phyloP scores from a whole-genome alignment of 179 eudicot species.

The Spinacia oleracea region DNA sequence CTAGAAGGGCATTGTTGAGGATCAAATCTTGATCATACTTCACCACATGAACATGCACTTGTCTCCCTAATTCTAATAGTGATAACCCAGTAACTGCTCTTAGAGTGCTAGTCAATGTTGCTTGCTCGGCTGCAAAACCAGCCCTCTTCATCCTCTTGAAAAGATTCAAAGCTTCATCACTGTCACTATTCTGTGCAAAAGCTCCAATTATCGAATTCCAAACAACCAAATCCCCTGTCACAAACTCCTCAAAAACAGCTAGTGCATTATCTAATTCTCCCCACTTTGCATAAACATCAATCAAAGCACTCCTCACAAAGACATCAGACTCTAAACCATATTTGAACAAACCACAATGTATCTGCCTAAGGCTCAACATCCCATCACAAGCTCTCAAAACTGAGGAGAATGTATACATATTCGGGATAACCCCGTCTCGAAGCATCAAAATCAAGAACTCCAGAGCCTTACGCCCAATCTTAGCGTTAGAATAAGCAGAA shows the following conservation, averaged over 20 bases:
- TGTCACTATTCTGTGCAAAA: slow-evolving; percentile 61
- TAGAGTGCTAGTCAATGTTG: slow-evolving; percentile 58
- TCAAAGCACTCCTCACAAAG: slow-evolving; percentile 62
- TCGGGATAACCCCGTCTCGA: slow-evolving; percentile 51
- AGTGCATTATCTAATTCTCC: slow-evolving; percentile 52
- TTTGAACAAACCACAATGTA: slow-evolving; percentile 58
- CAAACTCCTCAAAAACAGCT: slow-evolving; percentile 54
- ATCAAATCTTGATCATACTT: slow-evolving; percentile 56
- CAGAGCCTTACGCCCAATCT: slow-evolving; percentile 42
- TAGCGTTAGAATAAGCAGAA: slow-evolving; percentile 52
- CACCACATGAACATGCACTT: slow-evolving; percentile 64
- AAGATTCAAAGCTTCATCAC: slow-evolving; percentile 56
- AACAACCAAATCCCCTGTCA: slow-evolving; percentile 57
- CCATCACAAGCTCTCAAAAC: slow-evolving; percentile 63
- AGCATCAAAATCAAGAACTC: slow-evolving; percentile 55
- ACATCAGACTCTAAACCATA: slow-evolving; percentile 59
- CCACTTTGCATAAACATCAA: slow-evolving; percentile 62
- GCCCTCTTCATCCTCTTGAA: slow-evolving; percentile 55
- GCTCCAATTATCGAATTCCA: slow-evolving; percentile 76
- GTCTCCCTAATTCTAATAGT: slow-evolving; percentile 57
- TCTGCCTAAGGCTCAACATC: slow-evolving; percentile 44
- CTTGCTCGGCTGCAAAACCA: slow-evolving; percentile 53
- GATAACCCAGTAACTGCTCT: slow-evolving; percentile 61
- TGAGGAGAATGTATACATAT: slow-evolving; percentile 65
- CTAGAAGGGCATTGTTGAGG: slow-evolving; percentile 64